These are phyloP conservation scores for Ochetophila trinervis DNA, from an alignment of 306 rosid genomes.

Conservation along the genomic window DNA sequence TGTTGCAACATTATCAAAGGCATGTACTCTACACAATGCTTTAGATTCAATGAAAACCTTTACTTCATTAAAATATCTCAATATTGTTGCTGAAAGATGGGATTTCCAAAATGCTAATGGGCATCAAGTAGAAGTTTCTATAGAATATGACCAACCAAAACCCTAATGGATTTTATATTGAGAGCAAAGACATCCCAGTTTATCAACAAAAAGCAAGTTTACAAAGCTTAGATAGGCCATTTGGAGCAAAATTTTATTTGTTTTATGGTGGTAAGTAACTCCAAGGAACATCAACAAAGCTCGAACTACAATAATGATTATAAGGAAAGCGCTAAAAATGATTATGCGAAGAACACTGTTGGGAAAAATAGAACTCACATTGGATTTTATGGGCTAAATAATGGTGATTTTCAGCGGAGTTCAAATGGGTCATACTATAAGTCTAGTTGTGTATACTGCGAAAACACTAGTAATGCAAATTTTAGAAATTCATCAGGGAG, in stretches of 20 bases:
- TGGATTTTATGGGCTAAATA: neutral
- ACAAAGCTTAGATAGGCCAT: neutral
- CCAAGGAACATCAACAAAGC: neutral
- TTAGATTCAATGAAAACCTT: too few species aligned
- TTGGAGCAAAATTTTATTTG: neutral
- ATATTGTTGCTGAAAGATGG: too few species aligned
- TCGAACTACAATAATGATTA: neutral
- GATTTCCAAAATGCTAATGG: neutral
- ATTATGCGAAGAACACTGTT: neutral
- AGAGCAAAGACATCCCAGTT: neutral
- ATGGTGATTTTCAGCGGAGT: neutral
- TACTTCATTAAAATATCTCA: too few species aligned
- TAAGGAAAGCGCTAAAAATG: neutral
- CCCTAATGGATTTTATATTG: neutral
- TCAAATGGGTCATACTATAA: constrained; percentile 7
- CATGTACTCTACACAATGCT: too few species aligned
- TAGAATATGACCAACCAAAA: constrained; percentile 7
- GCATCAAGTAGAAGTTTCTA: constrained; percentile 1
- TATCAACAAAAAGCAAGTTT: neutral
- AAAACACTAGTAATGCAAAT: constrained; percentile 1
- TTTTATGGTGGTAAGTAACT: neutral
- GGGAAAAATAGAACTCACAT: neutral
- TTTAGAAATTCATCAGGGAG: constrained; percentile 3
- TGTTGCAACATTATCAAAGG: too few species aligned
- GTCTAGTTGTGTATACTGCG: neutral